Evolutionary conservation across 352 stramenopile genomes (phyloP).

Genomic region (Pythium rishiriense): DNA sequence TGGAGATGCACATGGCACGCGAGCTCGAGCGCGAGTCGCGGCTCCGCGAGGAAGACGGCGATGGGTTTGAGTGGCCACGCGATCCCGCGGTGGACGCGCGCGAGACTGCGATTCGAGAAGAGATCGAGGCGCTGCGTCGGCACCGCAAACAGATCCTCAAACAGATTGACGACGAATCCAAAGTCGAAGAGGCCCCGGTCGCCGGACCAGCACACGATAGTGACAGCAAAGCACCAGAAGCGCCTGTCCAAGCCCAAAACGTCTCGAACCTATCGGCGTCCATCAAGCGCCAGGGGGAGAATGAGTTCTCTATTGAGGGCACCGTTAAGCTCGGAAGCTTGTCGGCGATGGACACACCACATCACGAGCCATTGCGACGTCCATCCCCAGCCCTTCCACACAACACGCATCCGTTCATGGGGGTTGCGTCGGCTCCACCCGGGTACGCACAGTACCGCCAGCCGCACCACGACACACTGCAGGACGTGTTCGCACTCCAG

Average conservation of each 20-base stretch:
- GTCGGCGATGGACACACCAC: no score
- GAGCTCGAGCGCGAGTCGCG: constrained; percentile 33
- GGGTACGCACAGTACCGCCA: constrained; percentile 8
- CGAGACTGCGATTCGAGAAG: constrained; percentile 12
- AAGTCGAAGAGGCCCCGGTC: not conserved
- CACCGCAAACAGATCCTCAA: constrained; percentile 44
- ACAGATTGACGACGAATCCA: constrained; percentile 44
- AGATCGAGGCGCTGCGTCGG: constrained; percentile 46
- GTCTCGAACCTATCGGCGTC: not conserved
- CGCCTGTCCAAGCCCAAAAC: not conserved
- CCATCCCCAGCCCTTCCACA: no score
- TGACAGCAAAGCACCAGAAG: no score
- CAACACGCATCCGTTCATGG: no score
- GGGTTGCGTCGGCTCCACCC: no score
- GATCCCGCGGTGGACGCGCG: not conserved
- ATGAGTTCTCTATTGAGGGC: constrained; percentile 59
- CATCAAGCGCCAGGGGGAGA: not conserved
- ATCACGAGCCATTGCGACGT: not conserved
- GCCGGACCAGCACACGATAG: no score
- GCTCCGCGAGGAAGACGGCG: not conserved
- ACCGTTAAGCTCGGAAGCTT: constrained; percentile 30
- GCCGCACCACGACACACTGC: constrained; percentile 36
- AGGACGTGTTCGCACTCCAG: constrained; percentile 66
- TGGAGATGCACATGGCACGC: constrained; percentile 40
- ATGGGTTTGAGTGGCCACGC: not conserved